Evolutionary conservation across 768 basidiomycete species (phyloP).

Genomic region (Scleroderma bovista): DNA sequence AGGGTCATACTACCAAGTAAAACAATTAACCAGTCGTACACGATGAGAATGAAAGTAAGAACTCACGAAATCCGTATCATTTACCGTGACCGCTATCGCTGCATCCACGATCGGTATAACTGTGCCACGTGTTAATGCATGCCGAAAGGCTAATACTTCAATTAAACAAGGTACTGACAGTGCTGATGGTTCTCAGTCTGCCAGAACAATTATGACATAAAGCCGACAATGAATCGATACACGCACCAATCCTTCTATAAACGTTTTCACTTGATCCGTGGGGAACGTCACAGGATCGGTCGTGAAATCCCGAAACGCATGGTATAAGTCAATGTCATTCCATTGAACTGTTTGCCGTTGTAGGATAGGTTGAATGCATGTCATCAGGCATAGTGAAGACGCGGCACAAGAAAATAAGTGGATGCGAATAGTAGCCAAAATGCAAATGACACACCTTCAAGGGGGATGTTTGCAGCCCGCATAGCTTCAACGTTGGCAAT

Average conservation of each 20-base stretch:
- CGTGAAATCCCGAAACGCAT: slow-evolving; percentile 65
- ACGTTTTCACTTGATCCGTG: slow-evolving; percentile 43
- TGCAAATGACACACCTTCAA: slow-evolving; percentile 47
- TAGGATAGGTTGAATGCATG: too few species aligned
- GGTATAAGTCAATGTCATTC: slow-evolving; percentile 75
- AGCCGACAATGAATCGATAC: neutral
- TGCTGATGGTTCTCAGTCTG: slow-evolving; percentile 26
- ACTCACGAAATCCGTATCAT: slow-evolving; percentile 58
- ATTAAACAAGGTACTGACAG: slow-evolving; percentile 12
- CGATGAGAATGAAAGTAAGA: neutral
- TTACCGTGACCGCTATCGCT: slow-evolving; percentile 51
- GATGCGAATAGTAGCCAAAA: neutral
- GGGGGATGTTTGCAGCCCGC: slow-evolving; percentile 68
- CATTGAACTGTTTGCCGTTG: slow-evolving; percentile 49
- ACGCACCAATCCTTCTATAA: slow-evolving; percentile 54
- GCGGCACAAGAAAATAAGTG: neutral
- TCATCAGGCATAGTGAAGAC: neutral
- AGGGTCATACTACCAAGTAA: slow-evolving; percentile 51
- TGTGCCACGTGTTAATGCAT: slow-evolving; percentile 17
- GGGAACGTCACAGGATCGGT: slow-evolving; percentile 62
- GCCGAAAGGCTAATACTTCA: neutral
- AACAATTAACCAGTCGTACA: neutral
- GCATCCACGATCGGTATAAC: slow-evolving; percentile 71
- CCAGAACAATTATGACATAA: neutral
- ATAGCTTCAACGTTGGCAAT: slow-evolving; percentile 48